phyloP scores from a whole-genome alignment of 306 rosid species.

The Albizia julibrissin region DNA sequence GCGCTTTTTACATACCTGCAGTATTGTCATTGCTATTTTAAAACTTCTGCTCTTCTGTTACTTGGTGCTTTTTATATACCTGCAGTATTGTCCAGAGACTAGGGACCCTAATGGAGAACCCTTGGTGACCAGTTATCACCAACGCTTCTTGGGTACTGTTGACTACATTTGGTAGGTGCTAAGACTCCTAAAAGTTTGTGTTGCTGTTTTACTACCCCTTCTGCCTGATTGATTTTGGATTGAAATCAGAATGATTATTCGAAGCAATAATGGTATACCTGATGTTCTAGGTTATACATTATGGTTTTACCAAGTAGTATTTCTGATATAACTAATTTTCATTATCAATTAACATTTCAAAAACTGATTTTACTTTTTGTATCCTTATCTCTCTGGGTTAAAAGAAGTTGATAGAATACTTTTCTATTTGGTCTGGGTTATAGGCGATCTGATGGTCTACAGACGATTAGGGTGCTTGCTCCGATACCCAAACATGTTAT shows the following conservation, averaged over 20 bases:
- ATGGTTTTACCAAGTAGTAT: constrained; percentile 7
- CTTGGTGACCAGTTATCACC: constrained; percentile 76
- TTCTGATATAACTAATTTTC: constrained; percentile 2
- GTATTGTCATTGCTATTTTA: not conserved
- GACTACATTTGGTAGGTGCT: constrained; percentile 87
- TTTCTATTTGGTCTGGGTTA: constrained; percentile 25
- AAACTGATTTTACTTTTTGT: constrained; percentile 5
- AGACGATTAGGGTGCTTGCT: constrained; percentile 81
- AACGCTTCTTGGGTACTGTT: constrained; percentile 78
- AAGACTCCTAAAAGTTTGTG: constrained; percentile 26
- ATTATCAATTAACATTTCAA: constrained; percentile 9
- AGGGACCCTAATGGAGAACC: constrained; percentile 91
- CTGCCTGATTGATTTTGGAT: constrained; percentile 27
- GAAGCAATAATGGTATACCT: constrained; percentile 4
- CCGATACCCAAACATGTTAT: constrained; percentile 81
- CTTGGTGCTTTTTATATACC: constrained; percentile 7
- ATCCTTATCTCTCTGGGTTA: constrained; percentile 16
- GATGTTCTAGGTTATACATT: constrained; percentile 23
- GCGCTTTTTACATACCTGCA: constrained; percentile 6
- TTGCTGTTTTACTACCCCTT: constrained; percentile 10
- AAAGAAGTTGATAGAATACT: constrained; percentile 22
- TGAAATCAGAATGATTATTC: not conserved
- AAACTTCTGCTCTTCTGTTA: constrained; percentile 26
- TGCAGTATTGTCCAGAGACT: constrained; percentile 67
- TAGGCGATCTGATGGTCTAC: constrained; percentile 93